Evolutionary conservation across 805 yeast species (phyloP).

Genomic region (Ogataea pini): DNA sequence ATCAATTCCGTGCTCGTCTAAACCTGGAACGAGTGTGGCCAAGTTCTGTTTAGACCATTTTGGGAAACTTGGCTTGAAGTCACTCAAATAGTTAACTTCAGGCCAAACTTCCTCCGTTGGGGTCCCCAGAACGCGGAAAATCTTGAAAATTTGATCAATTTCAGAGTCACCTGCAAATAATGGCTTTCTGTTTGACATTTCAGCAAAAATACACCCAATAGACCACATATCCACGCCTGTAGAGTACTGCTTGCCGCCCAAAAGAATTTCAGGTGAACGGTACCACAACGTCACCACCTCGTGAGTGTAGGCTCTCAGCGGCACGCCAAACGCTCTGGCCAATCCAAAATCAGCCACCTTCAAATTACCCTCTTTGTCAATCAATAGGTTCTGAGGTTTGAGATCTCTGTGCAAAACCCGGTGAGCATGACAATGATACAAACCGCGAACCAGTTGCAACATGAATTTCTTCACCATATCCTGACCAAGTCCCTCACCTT

Average conservation of each 20-base stretch:
- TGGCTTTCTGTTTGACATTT: constrained; percentile 95
- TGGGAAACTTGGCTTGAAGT: constrained; percentile 90
- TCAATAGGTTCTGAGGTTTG: constrained; percentile 93
- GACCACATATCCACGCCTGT: constrained; percentile 99
- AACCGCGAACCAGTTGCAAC: constrained; percentile 89
- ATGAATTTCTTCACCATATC: constrained; percentile 90
- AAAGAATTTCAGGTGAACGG: constrained; percentile 90
- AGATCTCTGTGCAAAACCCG: constrained; percentile 93
- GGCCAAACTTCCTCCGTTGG: constrained; percentile 96
- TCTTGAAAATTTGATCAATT: constrained; percentile 93
- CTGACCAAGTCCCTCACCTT: constrained; percentile 85
- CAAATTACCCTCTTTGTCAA: constrained; percentile 92
- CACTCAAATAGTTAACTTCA: constrained; percentile 86
- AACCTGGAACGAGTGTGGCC: constrained; percentile 68
- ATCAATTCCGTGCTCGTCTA: constrained; percentile 84
- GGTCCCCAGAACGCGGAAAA: constrained; percentile 89
- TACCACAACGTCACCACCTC: constrained; percentile 99
- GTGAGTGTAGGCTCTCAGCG: constrained; percentile 93
- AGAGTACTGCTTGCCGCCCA: constrained; percentile 96
- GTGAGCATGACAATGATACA: constrained; percentile 91
- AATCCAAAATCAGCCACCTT: constrained; percentile 92
- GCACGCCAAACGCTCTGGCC: constrained; percentile 97
- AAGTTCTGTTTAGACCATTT: constrained; percentile 80
- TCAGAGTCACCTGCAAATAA: constrained; percentile 97
- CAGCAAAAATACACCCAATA: constrained; percentile 96